Percentiles rank a stretch among this genome's conserved stretches.
These are phyloP conservation scores for Exophiala oligosperma DNA, from an alignment of 2,329 filamentous ascomycete species.

Conservation along the genomic window DNA sequence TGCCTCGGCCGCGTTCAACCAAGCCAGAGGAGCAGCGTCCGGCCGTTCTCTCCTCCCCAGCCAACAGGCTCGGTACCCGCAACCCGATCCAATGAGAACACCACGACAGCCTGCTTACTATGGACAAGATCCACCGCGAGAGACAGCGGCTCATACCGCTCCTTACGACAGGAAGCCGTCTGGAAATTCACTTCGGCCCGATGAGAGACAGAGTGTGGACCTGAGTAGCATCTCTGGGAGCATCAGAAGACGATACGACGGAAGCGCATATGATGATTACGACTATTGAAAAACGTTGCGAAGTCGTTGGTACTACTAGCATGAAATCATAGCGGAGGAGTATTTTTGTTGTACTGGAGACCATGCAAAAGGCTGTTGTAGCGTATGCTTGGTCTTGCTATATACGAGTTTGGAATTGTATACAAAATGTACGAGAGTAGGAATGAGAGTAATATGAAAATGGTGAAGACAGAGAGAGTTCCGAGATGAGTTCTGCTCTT, in stretches of 20 bases:
- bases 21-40: conserved; percentile 17
- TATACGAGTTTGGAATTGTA: no score
- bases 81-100: conserved; percentile 1
- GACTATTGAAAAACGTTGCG: conserved; percentile 15
- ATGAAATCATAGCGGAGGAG: no score
- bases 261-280: conserved; percentile 29
- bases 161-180: conserved; percentile 4
- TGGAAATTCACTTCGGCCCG: conserved; percentile 26
- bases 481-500: no score
- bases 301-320: not conserved
- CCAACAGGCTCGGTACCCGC: conserved; percentile 32
- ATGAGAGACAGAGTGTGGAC: conserved; percentile 25
- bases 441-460: no score
- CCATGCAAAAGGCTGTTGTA: no score
- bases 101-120: conserved; percentile 16
- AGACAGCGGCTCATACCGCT: conserved; percentile 17
- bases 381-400: no score
- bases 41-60: conserved; percentile 35
- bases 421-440: no score
- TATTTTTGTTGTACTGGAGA: no score
- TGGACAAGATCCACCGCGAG: conserved; percentile 13
- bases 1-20: conserved; percentile 15
- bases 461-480: no score
- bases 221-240: conserved; percentile 29
- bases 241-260: conserved; percentile 34